Percentiles rank a stretch among this genome's conserved stretches.
These are phyloP conservation scores for Chlorella vulgaris DNA, from an alignment of 139 green algal genomes.

Conservation along the genomic window DNA sequence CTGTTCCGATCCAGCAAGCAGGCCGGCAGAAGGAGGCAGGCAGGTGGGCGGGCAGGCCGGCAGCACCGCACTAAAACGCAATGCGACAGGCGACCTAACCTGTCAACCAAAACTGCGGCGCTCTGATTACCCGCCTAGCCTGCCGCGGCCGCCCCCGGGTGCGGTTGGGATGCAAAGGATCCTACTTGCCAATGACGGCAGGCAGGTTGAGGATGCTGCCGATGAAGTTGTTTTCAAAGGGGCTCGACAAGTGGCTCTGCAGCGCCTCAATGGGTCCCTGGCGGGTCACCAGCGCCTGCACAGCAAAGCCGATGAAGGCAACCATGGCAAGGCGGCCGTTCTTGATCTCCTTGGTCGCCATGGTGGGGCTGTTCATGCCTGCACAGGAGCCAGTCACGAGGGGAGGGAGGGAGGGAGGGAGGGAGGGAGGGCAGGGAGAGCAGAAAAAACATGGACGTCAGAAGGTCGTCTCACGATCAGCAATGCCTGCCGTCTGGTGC, in stretches of 20 bases:
- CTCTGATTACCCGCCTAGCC: background rate
- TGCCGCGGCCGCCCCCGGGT: background rate
- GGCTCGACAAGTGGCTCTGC: constrained; percentile 61
- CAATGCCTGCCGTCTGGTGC: no score
- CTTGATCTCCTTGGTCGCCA: constrained; percentile 60
- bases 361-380: constrained; percentile 54
- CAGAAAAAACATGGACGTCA: no score
- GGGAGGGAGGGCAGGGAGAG: background rate
- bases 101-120: no score
- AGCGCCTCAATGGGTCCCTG: constrained; percentile 70
- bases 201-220: constrained; percentile 60
- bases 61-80: no score
- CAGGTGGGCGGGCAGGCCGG: no score
- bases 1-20: no score
- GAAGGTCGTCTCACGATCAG: no score
- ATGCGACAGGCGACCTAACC: no score
- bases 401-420: background rate
- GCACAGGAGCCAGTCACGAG: no score
- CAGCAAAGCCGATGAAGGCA: constrained; percentile 81
- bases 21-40: no score
- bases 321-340: constrained; percentile 71
- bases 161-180: background rate
- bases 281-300: constrained; percentile 68
- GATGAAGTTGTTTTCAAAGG: constrained; percentile 82
- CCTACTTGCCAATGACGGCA: constrained; percentile 50